phyloP scores from a whole-genome alignment of 2,329 filamentous ascomycete species.

The Sclerotinia sclerotiorum region DNA sequence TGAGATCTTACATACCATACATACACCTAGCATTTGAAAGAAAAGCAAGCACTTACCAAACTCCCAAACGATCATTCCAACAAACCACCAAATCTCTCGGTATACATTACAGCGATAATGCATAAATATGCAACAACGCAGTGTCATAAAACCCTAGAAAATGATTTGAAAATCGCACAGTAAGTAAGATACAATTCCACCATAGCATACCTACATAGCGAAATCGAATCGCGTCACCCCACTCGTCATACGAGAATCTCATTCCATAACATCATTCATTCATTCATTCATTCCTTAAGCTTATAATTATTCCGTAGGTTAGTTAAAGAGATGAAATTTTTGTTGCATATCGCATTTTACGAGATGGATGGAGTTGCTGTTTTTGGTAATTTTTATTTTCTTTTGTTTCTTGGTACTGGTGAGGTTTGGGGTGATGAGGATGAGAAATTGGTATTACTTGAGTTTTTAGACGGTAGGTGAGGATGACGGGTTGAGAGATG shows the following conservation, averaged over 20 bases:
- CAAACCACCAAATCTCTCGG: neutral
- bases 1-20: neutral
- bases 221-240: neutral
- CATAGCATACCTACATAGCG: neutral
- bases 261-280: neutral
- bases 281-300: no score
- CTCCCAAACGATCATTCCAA: neutral
- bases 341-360: constrained; percentile 4
- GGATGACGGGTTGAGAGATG: neutral
- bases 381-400: neutral
- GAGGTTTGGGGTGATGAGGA: neutral
- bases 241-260: constrained; percentile 8
- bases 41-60: neutral
- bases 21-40: neutral
- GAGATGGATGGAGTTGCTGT: constrained; percentile 5
- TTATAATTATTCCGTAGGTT: neutral
- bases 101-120: neutral
- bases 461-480: neutral
- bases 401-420: neutral
- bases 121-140: neutral
- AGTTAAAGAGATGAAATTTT: neutral
- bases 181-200: neutral
- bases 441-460: neutral
- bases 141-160: no score
- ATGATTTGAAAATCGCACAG: neutral